Evolutionary conservation across 495 filamentous ascomycete species (phyloP).

Genomic region (Amorphotheca resinae): DNA sequence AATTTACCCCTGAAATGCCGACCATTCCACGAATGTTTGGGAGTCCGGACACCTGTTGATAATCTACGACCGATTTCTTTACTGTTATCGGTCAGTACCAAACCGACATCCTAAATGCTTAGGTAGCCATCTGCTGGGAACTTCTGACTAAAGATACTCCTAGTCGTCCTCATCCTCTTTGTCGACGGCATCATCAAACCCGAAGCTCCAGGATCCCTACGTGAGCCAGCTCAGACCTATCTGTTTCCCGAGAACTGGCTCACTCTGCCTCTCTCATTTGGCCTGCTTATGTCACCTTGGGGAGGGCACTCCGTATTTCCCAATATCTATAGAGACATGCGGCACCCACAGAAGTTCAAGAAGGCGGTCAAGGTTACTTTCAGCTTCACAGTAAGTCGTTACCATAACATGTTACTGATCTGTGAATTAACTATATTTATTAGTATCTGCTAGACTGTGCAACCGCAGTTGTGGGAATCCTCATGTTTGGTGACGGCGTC

Average conservation of each 20-base stretch:
- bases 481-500: constrained; percentile 88
- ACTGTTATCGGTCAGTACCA: too few species aligned
- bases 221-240: constrained; percentile 67
- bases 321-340: constrained; percentile 96
- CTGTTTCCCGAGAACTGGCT: constrained; percentile 77
- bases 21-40: too few species aligned
- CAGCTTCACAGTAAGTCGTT: constrained; percentile 68
- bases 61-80: too few species aligned
- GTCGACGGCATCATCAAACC: constrained; percentile 79
- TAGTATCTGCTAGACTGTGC: constrained; percentile 67
- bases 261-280: constrained; percentile 83
- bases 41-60: too few species aligned
- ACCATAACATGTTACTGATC: too few species aligned
- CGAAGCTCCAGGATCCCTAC: constrained; percentile 67
- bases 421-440: not conserved
- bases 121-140: not conserved
- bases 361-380: constrained; percentile 71
- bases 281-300: constrained; percentile 95
- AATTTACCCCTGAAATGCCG: constrained; percentile 36
- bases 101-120: too few species aligned
- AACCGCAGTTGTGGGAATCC: constrained; percentile 68
- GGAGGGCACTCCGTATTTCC: constrained; percentile 93
- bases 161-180: constrained; percentile 69
- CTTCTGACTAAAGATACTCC: not conserved
- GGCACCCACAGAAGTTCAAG: constrained; percentile 78